Evolutionary conservation across 257 asterid genomes (phyloP), one percentile per base, ranked within the genome.

Genomic region (Ophiorrhiza pumila): DNA sequence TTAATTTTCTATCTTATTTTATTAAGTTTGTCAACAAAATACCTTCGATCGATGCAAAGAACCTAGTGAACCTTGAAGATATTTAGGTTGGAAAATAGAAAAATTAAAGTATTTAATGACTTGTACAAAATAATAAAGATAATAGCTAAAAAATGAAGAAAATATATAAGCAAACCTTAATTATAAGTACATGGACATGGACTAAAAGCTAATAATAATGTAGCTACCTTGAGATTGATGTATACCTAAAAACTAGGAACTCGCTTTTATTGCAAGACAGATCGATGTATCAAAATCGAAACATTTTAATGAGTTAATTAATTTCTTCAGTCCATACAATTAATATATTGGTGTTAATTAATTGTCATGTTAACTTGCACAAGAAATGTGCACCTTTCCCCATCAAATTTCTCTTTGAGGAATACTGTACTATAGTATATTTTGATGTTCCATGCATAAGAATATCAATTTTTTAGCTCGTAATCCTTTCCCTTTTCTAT

Each of bases 221-320:
- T 32, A 35, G 58, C 53, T 49, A 55, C 32, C 62, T 60, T 72
- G 77, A 73, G 71, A 73, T 35, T 50, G 71, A 73, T 73, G 77
- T 50, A 63, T 49, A 73, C 66, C 77, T 63, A 63, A 73, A n/a
- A 72, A 32, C 35, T 39, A 61, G 71, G 70, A 72, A 49, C 52
- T 50, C 7, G 64, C 77, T 63, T 73, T 73, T 34, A 73, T 63
- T 52, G 53, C 77, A 47, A 61, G 74, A 50, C 55, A 50, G 37
- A 72, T n/a, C n/a, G n/a, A n/a, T n/a, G n/a, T 42, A 73, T 1
- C 11, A n/a, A 63, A 64, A 62, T 60, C 15, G 5, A 49, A 73
- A 49, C 53, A 15, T 18, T 12, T 22, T 52, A 14, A 1, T 55
- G 18, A n/a, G n/a, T n/a, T n/a, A n/a, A n/a, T n/a, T n/a, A n/a